Conservation (phyloP, 2,329 filamentous ascomycete species). For the Cryphonectria nitschkei region DNA sequence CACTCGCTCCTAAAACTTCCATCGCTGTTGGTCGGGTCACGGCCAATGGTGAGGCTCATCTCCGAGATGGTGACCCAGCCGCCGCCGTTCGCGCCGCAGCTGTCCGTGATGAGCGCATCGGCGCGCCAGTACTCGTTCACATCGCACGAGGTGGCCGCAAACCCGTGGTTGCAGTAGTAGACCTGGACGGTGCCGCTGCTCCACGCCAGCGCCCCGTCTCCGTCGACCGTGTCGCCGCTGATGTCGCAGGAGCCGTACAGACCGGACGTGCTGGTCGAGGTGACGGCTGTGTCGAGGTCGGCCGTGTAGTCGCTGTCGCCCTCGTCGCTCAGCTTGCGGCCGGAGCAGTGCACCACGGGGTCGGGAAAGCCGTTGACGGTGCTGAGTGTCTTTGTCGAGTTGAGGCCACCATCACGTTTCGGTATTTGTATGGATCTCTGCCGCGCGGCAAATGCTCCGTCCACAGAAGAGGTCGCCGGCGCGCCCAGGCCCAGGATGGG, state of each 20-base stretch:
- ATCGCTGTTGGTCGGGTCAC: slow-evolving; percentile 26
- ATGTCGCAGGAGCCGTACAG: slow-evolving; percentile 26
- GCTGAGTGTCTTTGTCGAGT: slow-evolving; percentile 16
- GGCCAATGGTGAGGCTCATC: slow-evolving; percentile 26
- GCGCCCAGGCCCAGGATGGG: slow-evolving; percentile 21
- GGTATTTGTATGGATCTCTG: background rate
- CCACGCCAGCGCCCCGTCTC: slow-evolving; percentile 26
- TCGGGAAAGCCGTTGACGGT: slow-evolving; percentile 27
- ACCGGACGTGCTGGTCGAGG: slow-evolving; percentile 11
- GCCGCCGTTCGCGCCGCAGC: slow-evolving; percentile 22
- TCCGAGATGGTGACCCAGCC: slow-evolving; percentile 27
- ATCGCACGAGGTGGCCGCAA: slow-evolving; percentile 20
- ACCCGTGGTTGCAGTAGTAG: slow-evolving; percentile 28
- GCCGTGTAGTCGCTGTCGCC: slow-evolving; percentile 12
- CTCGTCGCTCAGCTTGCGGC: slow-evolving; percentile 16
- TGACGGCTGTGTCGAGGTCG: slow-evolving; percentile 18
- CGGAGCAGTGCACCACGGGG: slow-evolving; percentile 26
- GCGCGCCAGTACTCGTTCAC: slow-evolving; percentile 30
- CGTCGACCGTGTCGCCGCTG: slow-evolving; percentile 22
- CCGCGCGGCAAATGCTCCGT: background rate
- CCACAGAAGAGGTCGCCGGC: slow-evolving; percentile 6
- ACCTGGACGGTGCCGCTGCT: slow-evolving; percentile 27
- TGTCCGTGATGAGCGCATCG: slow-evolving; percentile 27
- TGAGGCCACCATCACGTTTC: slow-evolving; percentile 10
- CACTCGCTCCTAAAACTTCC: slow-evolving; percentile 27